Percentiles rank a stretch among this genome's conserved stretches.
Conservation (phyloP, 371 early-diverging fungal species). For the Massospora cicadina region DNA sequence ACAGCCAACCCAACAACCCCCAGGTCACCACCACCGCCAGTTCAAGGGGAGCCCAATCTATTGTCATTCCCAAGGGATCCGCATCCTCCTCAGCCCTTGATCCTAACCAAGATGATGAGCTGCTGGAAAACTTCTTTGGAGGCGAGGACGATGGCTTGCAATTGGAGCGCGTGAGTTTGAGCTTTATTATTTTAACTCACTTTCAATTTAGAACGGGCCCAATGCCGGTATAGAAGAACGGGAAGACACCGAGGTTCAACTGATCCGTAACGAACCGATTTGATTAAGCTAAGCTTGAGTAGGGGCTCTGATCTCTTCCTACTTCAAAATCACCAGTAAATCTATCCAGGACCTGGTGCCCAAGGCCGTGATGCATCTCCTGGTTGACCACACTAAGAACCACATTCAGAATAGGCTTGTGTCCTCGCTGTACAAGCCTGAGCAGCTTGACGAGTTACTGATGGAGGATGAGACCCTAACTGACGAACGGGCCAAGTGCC, state of each 20-base stretch:
- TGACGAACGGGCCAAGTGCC: constrained; percentile 56
- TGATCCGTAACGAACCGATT: constrained; percentile 41
- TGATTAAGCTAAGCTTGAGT: background rate
- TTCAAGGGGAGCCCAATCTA: background rate
- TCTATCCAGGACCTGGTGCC: constrained; percentile 78
- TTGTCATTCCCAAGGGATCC: constrained; percentile 3
- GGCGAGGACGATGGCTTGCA: constrained; percentile 14
- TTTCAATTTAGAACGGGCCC: constrained; percentile 8
- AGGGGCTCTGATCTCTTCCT: constrained; percentile 57
- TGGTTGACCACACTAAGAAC: constrained; percentile 59
- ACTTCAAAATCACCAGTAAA: constrained; percentile 71
- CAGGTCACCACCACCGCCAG: constrained; percentile 3
- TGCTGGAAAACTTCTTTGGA: constrained; percentile 65
- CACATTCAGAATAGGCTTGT: constrained; percentile 69
- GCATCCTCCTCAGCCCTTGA: constrained; percentile 3
- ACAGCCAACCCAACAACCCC: constrained; percentile 18
- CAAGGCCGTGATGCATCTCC: constrained; percentile 77
- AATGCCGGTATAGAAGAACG: constrained; percentile 31
- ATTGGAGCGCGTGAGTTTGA: constrained; percentile 13
- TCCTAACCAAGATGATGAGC: constrained; percentile 29
- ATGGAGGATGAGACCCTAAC: constrained; percentile 57
- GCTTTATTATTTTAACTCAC: constrained; percentile 11
- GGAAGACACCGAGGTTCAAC: constrained; percentile 61
- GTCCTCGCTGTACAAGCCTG: constrained; percentile 58
- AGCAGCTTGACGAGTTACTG: constrained; percentile 46